Percentiles rank a stretch among this genome's conserved stretches.
phyloP scores from a whole-genome alignment of 805 yeast genomes.

The Jamesozyma gamospora region DNA sequence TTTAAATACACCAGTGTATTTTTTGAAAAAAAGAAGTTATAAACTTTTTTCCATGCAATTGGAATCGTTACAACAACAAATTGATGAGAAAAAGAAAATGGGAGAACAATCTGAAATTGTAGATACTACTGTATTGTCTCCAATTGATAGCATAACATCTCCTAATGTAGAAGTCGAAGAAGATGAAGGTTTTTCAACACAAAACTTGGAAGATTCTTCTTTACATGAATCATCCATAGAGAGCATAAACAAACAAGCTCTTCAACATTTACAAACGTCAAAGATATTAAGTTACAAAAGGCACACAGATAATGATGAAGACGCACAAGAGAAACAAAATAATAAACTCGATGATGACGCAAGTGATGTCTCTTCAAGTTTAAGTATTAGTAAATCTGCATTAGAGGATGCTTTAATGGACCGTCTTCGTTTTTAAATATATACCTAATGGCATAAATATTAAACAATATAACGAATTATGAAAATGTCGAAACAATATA shows the following conservation, averaged over 20 bases:
- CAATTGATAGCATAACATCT: background rate
- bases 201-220: background rate
- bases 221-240: background rate
- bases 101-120: background rate
- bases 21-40: conserved; percentile 23
- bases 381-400: conserved; percentile 33
- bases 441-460: too few relatives aligned
- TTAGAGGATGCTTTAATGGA: conserved; percentile 35
- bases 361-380: conserved; percentile 31
- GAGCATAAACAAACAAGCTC: conserved; percentile 5
- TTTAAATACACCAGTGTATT: conserved; percentile 29
- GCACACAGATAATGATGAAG: conserved; percentile 1
- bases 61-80: conserved; percentile 18
- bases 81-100: conserved; percentile 9
- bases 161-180: too few relatives aligned
- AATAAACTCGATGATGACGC: conserved; percentile 7
- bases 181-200: background rate
- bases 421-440: conserved; percentile 29
- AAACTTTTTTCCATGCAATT: conserved; percentile 22
- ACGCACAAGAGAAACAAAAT: too few relatives aligned
- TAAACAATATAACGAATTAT: too few relatives aligned
- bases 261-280: conserved; percentile 21
- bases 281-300: conserved; percentile 14
- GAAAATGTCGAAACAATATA: too few relatives aligned
- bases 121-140: background rate